phyloP scores from a whole-genome alignment of 352 stramenopile genomes.

The Pythium dissotocum region DNA sequence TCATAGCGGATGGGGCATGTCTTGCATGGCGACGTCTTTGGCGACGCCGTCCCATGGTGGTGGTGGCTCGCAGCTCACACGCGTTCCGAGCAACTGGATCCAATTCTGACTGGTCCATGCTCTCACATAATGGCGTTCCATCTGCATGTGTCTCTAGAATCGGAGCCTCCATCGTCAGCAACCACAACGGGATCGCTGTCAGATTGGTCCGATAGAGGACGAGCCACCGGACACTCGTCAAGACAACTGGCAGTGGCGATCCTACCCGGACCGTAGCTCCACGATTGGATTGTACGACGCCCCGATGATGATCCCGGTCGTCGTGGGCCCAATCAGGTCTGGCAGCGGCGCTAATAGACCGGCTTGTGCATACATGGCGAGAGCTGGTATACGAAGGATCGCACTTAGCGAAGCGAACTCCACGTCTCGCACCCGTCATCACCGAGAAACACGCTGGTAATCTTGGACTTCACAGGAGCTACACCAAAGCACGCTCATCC shows the following conservation, averaged over 20 bases:
- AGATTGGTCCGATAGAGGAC: neutral
- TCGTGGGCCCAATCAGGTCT: neutral
- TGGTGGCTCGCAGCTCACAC: neutral
- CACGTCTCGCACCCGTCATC: no score
- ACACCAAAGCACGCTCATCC: slow-evolving; percentile 8
- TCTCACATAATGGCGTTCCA: neutral
- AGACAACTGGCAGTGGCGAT: neutral
- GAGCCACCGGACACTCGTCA: neutral
- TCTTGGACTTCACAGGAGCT: neutral
- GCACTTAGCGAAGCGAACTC: no score
- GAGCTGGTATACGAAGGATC: no score
- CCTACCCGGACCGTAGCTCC: neutral
- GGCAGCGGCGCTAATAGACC: neutral
- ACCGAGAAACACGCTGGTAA: neutral
- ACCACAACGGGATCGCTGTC: neutral
- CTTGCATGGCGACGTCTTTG: neutral
- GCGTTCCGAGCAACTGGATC: neutral
- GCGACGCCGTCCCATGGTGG: neutral
- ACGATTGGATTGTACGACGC: neutral
- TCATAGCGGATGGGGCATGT: neutral
- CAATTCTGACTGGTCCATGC: neutral
- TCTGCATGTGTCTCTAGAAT: neutral
- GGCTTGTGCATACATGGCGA: no score
- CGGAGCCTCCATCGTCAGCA: neutral
- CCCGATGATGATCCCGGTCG: neutral